Evolutionary conservation across 2,329 filamentous ascomycete genomes (phyloP), one percentile per base, ranked within the genome.

Genomic region (Curvularia lunata): DNA sequence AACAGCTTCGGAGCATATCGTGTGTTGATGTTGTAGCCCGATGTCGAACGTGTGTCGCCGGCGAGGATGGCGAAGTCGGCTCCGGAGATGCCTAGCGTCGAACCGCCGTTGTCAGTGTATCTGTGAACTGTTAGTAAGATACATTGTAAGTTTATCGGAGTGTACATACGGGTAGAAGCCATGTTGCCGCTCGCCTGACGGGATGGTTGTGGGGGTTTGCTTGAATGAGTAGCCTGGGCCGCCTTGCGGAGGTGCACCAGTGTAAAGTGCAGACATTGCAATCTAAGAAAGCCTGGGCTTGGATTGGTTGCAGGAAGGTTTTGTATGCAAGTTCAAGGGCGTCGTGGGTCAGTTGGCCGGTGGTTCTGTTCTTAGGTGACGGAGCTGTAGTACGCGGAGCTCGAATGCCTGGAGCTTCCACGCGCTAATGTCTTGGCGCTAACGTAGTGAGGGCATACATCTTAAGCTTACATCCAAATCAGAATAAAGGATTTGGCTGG

Each of bases 71-170:
- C 88, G 83, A 98, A 99, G 83, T 96, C 91, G 75, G 88, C 88
- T 69, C 96, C 95, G 38, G 92, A 89, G 78, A 99, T 98, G 73
- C 92, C 95, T 55, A 99, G 87, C 53, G 95, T 98, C 59, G 92
- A 96, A 69, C 95, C 95, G 69, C 95, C 95, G 78, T 99, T 99
- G 83, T 99, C 94, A 67, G 95, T 96, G 81, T 99, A 99, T 70
- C 91, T 95, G 68, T 34, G 47, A 5, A 45, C 28, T 34, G 25
- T 75, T 59, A 73, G 65, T 23, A 19, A n/a, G 9, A 3, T 7
- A 28, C 57, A 63, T 38, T 64, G 51, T 30, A 48, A 8, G 21
- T n/a, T 32, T 19, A 16, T 3, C 16, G 19, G 34, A 13, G 19
- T 16, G 27, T 49, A 41, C 90, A 73, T 86, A 97, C 93, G 94